Evolutionary conservation across 768 basidiomycete species (phyloP).

Genomic region (Hericium coralloides): DNA sequence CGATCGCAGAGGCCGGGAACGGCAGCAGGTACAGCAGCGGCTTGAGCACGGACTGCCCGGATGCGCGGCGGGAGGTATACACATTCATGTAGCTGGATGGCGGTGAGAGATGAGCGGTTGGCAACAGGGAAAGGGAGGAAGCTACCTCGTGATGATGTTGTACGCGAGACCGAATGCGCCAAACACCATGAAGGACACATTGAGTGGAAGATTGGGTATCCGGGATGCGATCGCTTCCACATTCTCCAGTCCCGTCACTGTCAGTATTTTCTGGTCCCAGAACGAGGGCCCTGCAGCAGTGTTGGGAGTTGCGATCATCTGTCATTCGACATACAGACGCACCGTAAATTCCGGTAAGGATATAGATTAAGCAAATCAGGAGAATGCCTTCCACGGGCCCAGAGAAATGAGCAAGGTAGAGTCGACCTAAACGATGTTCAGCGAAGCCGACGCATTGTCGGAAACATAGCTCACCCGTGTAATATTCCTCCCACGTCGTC

Average conservation of each 20-base stretch:
- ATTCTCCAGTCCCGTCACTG: constrained; percentile 45
- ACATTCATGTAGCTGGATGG: constrained; percentile 73
- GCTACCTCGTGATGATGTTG: constrained; percentile 70
- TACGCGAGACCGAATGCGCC: constrained; percentile 58
- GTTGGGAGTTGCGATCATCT: not conserved
- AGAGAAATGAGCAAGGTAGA: constrained; percentile 89
- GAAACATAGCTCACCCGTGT: constrained; percentile 50
- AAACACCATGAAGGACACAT: constrained; percentile 84
- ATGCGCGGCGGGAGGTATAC: constrained; percentile 40
- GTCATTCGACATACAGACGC: constrained; percentile 10
- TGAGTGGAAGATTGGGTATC: constrained; percentile 65
- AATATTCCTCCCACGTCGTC: constrained; percentile 77
- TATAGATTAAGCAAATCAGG: constrained; percentile 70
- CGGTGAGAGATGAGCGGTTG: not conserved
- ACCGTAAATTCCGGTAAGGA: constrained; percentile 74
- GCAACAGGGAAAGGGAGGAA: not conserved
- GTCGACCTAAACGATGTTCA: constrained; percentile 42
- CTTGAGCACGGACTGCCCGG: constrained; percentile 30
- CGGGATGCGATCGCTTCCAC: constrained; percentile 35
- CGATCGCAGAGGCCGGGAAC: constrained; percentile 57
- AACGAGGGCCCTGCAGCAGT: constrained; percentile 52
- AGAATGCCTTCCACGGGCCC: constrained; percentile 97
- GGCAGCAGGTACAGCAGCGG: constrained; percentile 77
- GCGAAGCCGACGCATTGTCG: not conserved
- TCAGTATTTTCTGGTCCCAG: constrained; percentile 68